Evolutionary conservation across 2,329 filamentous ascomycete species (phyloP), one percentile per base, ranked within the genome.

Genomic region (Aspergillus transmontanensis): DNA sequence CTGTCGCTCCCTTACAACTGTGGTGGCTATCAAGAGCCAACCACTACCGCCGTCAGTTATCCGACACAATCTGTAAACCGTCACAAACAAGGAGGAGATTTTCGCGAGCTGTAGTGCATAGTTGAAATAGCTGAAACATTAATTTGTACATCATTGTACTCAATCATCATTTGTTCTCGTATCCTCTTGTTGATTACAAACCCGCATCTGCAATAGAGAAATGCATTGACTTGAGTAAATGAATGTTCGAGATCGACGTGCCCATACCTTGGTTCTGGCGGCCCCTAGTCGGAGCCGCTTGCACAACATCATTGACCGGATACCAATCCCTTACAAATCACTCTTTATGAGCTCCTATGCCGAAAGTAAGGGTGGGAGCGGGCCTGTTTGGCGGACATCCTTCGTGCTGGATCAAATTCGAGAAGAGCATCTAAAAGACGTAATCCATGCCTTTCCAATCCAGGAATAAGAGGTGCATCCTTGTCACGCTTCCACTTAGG

Each of bases 321-420:
- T 7, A 41, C 12, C 16, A 41, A 41, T 9, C 0, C 9, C 39
- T 7, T 2, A 41, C 39, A n/a, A 41, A n/a, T 6, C 16, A 41
- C 16, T 10, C 39, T 41, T 41, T 77, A 77, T 26, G 79, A 76
- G 66, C 78, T 84, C 58, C 80, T 78, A 28, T 83, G 80, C n/a
- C 82, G 83, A 74, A 97, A 96, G 82, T 96, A 97, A 7, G 91
- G 89, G 76, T 97, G 93, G 70, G 88, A 84, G 75, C 91, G 91
- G 14, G 93, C 89, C 76, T 93, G 90, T 83, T 97, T 97, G 58
- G 94, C 93, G 7, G 92, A 96, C 70, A 97, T 92, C 67, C 93
- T 90, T 59, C 89, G 88, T 23, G 92, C 91, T 2, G 93, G 93
- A 75, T 97, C 93, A 74, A 94, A 97, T 62, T 94, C 89, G 46